A percentile compares a stretch with the other conserved stretches of the same genome.
Conservation (phyloP, 2,329 filamentous ascomycete genomes). For the Chrysoporthe cubensis region DNA sequence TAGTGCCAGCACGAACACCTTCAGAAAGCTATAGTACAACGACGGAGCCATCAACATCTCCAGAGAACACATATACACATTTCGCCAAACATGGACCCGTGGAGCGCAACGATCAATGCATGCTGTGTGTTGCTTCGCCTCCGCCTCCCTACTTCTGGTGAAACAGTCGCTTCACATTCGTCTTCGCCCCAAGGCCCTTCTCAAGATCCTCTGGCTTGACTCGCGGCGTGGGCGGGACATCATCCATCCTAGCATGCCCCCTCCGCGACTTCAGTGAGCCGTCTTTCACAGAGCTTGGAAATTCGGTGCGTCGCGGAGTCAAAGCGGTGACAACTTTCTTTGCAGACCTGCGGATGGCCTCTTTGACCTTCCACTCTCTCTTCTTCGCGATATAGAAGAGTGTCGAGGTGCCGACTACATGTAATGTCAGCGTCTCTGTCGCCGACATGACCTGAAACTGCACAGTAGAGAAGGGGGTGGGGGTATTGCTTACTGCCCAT, state of each 20-base stretch:
- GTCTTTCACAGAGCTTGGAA: slow-evolving; percentile 61
- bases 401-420: slow-evolving; percentile 62
- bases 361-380: slow-evolving; percentile 78
- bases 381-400: slow-evolving; percentile 85
- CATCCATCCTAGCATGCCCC: slow-evolving; percentile 53
- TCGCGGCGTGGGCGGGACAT: slow-evolving; percentile 63
- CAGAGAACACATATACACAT: not conserved
- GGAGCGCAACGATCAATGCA: not conserved
- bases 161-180: slow-evolving; percentile 44
- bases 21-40: slow-evolving; percentile 63
- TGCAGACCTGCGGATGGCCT: slow-evolving; percentile 71
- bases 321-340: slow-evolving; percentile 63
- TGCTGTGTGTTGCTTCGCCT: not conserved
- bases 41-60: not conserved
- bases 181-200: slow-evolving; percentile 52
- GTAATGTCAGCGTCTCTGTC: slow-evolving; percentile 25
- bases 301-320: slow-evolving; percentile 65
- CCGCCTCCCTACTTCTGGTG: slow-evolving; percentile 37
- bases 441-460: not conserved
- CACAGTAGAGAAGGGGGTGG: not conserved
- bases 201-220: slow-evolving; percentile 61
- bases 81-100: not conserved
- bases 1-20: slow-evolving; percentile 77
- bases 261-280: slow-evolving; percentile 37
- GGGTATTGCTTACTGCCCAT: slow-evolving; percentile 63